phyloP scores from a whole-genome alignment of 1,139 yeast genomes.

The Diutina scorzettiae region DNA sequence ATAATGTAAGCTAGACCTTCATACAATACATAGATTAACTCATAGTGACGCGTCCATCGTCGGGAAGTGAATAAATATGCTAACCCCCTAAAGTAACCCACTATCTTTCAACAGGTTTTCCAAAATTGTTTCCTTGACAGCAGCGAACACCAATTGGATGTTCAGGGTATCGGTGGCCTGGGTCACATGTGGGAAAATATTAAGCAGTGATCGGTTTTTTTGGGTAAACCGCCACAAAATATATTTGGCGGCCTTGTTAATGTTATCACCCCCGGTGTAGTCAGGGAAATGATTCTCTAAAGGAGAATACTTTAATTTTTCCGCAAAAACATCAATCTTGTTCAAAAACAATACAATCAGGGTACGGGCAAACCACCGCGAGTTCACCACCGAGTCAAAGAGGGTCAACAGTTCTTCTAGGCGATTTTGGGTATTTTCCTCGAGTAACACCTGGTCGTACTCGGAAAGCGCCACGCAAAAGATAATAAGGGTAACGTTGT shows the following conservation, averaged over 20 bases:
- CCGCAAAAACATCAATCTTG: conserved; percentile 83
- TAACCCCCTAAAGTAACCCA: conserved; percentile 45
- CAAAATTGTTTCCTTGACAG: conserved; percentile 79
- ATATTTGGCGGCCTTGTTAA: conserved; percentile 88
- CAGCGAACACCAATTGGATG: conserved; percentile 80
- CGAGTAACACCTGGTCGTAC: conserved; percentile 76
- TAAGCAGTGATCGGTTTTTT: conserved; percentile 70
- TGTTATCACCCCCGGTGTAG: conserved; percentile 79
- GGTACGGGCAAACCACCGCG: conserved; percentile 88
- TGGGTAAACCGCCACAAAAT: conserved; percentile 86
- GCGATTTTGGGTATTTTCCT: conserved; percentile 70
- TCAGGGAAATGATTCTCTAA: conserved; percentile 79
- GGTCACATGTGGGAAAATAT: conserved; percentile 81
- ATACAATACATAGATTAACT: conserved; percentile 4
- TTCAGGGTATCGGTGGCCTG: conserved; percentile 93
- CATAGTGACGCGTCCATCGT: conserved; percentile 5
- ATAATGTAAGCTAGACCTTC: too few species aligned
- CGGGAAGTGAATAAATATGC: conserved; percentile 6
- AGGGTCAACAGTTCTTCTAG: conserved; percentile 76
- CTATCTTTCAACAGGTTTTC: conserved; percentile 79
- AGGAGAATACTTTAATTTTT: conserved; percentile 73
- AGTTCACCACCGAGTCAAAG: conserved; percentile 83
- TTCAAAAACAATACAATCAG: conserved; percentile 78
- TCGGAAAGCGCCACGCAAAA: conserved; percentile 87
- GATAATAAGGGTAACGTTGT: conserved; percentile 78